Percentiles rank a stretch among this genome's conserved stretches.
These are phyloP conservation scores for Cryptococcus deneoformans DNA, from an alignment of 1,284 basidiomycete genomes.

Conservation along the genomic window DNA sequence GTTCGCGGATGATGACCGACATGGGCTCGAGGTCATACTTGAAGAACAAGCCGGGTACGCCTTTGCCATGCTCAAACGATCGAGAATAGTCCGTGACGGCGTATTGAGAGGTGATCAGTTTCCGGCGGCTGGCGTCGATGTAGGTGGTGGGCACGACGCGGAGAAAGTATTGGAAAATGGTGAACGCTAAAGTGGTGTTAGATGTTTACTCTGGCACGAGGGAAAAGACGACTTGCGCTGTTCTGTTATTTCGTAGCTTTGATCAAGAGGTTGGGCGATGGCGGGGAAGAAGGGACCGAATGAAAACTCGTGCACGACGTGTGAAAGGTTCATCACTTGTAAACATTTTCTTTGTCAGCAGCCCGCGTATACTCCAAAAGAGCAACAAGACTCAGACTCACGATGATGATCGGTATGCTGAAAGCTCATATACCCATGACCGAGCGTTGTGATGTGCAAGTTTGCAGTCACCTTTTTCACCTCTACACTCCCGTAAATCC, in stretches of 20 bases:
- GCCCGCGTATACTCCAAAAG: not conserved
- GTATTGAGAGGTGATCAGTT: constrained; percentile 80
- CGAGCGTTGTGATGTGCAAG: constrained; percentile 83
- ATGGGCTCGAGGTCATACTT: constrained; percentile 95
- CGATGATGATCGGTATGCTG: constrained; percentile 82
- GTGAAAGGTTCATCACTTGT: constrained; percentile 91
- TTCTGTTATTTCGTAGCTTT: constrained; percentile 76
- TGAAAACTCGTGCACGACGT: constrained; percentile 94
- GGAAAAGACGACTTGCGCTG: constrained; percentile 60
- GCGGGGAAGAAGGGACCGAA: constrained; percentile 96
- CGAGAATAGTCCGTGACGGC: constrained; percentile 91
- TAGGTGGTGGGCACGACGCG: constrained; percentile 94
- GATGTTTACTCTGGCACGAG: not conserved
- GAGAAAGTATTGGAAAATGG: constrained; percentile 95
- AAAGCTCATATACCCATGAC: constrained; percentile 85
- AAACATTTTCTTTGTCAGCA: not conserved
- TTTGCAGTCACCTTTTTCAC: constrained; percentile 94
- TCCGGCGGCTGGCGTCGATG: constrained; percentile 61
- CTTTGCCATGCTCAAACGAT: constrained; percentile 68
- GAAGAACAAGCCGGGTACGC: constrained; percentile 93
- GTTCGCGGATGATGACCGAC: constrained; percentile 76
- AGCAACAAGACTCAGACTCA: constrained; percentile 40
- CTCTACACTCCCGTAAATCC: constrained; percentile 77
- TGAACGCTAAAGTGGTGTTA: constrained; percentile 60
- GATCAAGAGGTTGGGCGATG: constrained; percentile 90